Conservation (phyloP, 148 eudicot species). For the Talinum fruticosum region DNA sequence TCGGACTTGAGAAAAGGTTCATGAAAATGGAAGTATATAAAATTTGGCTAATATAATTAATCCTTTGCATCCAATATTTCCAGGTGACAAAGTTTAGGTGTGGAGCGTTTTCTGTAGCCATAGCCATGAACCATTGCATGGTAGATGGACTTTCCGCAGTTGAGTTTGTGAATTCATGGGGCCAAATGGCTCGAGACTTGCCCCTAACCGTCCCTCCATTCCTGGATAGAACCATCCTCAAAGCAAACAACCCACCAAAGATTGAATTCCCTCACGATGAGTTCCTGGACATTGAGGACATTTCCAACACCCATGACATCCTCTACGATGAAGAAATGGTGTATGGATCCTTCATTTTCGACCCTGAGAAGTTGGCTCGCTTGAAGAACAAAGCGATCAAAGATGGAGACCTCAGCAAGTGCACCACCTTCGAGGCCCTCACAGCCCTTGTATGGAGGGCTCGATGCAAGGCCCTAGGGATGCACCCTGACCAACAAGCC, state of each 20-base stretch:
- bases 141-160: conserved; percentile 55
- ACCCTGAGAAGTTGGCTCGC: conserved; percentile 24
- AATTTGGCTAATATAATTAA: too few relatives aligned
- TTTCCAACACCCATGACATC: conserved; percentile 34
- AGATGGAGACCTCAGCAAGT: conserved; percentile 29
- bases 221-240: conserved; percentile 45
- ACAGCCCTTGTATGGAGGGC: conserved; percentile 56
- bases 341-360: conserved; percentile 40
- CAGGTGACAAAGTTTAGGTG: conserved; percentile 61
- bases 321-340: conserved; percentile 33
- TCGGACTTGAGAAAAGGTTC: too few relatives aligned
- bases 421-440: conserved; percentile 52
- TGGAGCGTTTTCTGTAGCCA: conserved; percentile 58
- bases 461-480: conserved; percentile 33
- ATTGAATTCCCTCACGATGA: conserved; percentile 42
- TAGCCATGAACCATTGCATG: conserved; percentile 66
- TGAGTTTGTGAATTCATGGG: conserved; percentile 70
- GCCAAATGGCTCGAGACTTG: conserved; percentile 52
- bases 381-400: conserved; percentile 37
- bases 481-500: conserved; percentile 45
- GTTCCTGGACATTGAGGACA: conserved; percentile 47
- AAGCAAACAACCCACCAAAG: conserved; percentile 43
- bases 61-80: too few relatives aligned
- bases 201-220: conserved; percentile 40
- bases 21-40: too few relatives aligned